Conservation (phyloP, 2,329 filamentous ascomycete genomes). For the Aspergillus phoenicis region DNA sequence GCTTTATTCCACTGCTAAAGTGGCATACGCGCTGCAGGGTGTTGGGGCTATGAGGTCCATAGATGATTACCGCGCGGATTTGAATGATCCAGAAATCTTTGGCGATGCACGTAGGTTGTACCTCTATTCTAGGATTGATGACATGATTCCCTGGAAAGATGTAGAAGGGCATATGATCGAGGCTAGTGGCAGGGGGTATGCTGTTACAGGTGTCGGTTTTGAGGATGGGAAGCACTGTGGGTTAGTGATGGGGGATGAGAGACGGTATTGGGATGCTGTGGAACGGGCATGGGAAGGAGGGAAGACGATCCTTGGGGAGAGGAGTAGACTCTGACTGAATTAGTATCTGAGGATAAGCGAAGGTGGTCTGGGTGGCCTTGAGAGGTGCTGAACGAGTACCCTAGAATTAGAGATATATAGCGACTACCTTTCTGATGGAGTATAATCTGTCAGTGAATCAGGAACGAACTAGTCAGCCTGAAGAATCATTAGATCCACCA, state of each 20-base stretch:
- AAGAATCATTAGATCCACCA: too few species aligned
- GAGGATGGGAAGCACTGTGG: conserved; percentile 22
- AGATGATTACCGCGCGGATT: conserved; percentile 14
- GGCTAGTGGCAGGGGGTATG: conserved; percentile 16
- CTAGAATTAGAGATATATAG: not conserved
- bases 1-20: conserved; percentile 22
- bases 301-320: not conserved
- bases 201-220: conserved; percentile 19
- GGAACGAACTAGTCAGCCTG: too few species aligned
- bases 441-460: too few species aligned
- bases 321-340: not conserved
- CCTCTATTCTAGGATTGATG: conserved; percentile 23
- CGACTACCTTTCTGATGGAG: too few species aligned
- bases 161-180: conserved; percentile 23
- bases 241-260: conserved; percentile 22
- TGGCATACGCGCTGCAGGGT: conserved; percentile 19
- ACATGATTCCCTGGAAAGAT: conserved; percentile 24
- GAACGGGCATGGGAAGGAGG: conserved; percentile 18
- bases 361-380: not conserved
- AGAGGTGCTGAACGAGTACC: too few species aligned
- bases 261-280: conserved; percentile 22
- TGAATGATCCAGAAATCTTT: conserved; percentile 24
- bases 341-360: not conserved
- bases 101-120: conserved; percentile 20
- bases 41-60: conserved; percentile 17